A percentile compares a stretch with the other conserved stretches of the same genome.
These are phyloP conservation scores for Moelleriella libera DNA, from an alignment of 2,329 filamentous ascomycete species.

Conservation along the genomic window DNA sequence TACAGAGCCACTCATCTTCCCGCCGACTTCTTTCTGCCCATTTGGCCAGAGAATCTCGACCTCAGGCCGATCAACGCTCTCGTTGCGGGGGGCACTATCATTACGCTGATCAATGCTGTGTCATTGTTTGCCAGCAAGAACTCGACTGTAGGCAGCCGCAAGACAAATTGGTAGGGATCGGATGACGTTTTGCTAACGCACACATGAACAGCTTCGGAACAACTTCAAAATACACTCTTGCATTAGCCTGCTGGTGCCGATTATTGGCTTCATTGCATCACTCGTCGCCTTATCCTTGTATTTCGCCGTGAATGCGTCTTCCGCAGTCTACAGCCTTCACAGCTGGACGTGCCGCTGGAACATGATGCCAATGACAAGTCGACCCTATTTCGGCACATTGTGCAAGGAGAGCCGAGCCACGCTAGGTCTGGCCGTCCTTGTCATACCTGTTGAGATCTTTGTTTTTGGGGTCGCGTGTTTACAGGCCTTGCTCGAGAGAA, in stretches of 20 bases:
- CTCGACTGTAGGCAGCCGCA: conserved; percentile 22
- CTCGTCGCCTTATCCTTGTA: conserved; percentile 41
- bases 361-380: conserved; percentile 31
- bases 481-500: conserved; percentile 30
- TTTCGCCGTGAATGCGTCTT: conserved; percentile 40
- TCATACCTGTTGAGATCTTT: conserved; percentile 41
- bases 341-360: conserved; percentile 52
- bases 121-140: conserved; percentile 35
- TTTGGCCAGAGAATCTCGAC: conserved; percentile 46
- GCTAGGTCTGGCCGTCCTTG: conserved; percentile 37
- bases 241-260: conserved; percentile 13
- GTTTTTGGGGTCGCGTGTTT: conserved; percentile 31
- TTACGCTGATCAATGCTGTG: conserved; percentile 31
- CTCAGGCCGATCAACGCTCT: conserved; percentile 41
- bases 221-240: conserved; percentile 7
- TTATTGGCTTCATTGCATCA: conserved; percentile 20
- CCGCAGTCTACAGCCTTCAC: conserved; percentile 37
- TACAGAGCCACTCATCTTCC: conserved; percentile 40
- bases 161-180: not conserved
- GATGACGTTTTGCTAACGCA: not conserved
- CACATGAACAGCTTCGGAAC: conserved; percentile 8
- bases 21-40: conserved; percentile 30
- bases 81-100: conserved; percentile 34
- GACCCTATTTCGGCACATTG: conserved; percentile 41
- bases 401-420: conserved; percentile 41